A percentile compares a stretch with the other conserved stretches of the same genome.
phyloP scores from a whole-genome alignment of 352 stramenopile genomes.

The Globisporangium viniferum region DNA sequence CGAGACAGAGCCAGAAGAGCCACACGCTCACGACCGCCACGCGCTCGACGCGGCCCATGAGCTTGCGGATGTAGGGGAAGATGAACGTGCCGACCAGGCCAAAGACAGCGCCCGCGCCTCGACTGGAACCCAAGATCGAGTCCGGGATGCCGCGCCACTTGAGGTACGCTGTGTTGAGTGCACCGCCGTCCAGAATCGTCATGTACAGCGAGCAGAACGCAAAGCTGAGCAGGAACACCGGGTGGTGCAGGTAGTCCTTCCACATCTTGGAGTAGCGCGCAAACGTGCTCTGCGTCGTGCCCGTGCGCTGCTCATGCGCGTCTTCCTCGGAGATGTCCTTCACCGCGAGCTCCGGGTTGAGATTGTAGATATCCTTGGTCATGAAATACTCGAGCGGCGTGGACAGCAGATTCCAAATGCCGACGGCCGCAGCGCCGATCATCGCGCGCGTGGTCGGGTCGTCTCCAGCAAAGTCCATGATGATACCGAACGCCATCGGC shows the following conservation, averaged over 20 bases:
- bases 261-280: conserved; percentile 37
- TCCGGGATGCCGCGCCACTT: conserved; percentile 60
- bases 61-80: conserved; percentile 33
- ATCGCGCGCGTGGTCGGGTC: conserved; percentile 62
- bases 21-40: conserved; percentile 54
- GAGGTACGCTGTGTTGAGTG: conserved; percentile 55
- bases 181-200: conserved; percentile 46
- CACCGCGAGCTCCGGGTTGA: conserved; percentile 41
- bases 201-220: conserved; percentile 57
- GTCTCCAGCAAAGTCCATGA: conserved; percentile 71
- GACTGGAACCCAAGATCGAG: conserved; percentile 40
- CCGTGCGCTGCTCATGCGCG: conserved; percentile 13
- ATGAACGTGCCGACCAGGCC: conserved; percentile 49
- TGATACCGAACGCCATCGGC: conserved; percentile 71
- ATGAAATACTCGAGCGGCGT: conserved; percentile 76
- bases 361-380: conserved; percentile 62
- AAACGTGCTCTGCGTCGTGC: conserved; percentile 20
- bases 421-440: conserved; percentile 58
- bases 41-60: conserved; percentile 36
- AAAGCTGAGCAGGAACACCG: conserved; percentile 52
- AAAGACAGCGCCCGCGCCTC: conserved; percentile 39
- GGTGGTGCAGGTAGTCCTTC: conserved; percentile 43
- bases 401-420: conserved; percentile 78
- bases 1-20: conserved; percentile 57
- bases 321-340: conserved; percentile 26